Evolutionary conservation across 345 rosid species (phyloP).

Genomic region (Eutrema yunnanense): DNA sequence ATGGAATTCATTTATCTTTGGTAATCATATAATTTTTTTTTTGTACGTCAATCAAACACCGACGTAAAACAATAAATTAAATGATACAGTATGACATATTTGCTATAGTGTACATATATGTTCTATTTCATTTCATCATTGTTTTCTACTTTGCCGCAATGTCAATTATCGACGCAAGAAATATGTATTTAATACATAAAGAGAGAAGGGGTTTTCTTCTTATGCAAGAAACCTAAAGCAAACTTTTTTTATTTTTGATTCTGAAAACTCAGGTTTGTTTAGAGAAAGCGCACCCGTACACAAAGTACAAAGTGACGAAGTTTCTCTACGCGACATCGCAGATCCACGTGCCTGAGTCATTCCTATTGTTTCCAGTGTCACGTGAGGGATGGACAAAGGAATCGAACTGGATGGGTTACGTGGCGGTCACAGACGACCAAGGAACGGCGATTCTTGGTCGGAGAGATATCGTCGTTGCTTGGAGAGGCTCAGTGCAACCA

Average conservation of each 20-base stretch:
- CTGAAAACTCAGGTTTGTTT: slow-evolving; percentile 34
- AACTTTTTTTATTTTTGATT: neutral
- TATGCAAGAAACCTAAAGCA: slow-evolving; percentile 5
- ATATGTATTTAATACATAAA: no score
- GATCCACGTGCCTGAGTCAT: slow-evolving; percentile 57
- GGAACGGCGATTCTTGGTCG: slow-evolving; percentile 58
- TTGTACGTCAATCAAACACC: no score
- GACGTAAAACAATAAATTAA: no score
- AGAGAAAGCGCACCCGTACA: slow-evolving; percentile 47
- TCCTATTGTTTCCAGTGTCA: slow-evolving; percentile 50
- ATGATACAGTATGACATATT: no score
- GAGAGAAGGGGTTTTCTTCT: neutral
- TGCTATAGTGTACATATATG: no score
- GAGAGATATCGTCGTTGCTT: slow-evolving; percentile 76
- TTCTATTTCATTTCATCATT: no score
- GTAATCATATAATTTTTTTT: no score
- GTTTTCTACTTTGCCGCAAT: no score
- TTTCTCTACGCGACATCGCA: slow-evolving; percentile 68
- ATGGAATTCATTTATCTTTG: no score
- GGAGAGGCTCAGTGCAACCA: slow-evolving; percentile 76
- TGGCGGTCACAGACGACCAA: slow-evolving; percentile 76
- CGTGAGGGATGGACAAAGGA: slow-evolving; percentile 85
- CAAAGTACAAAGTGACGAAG: slow-evolving; percentile 58
- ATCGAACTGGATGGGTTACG: slow-evolving; percentile 80
- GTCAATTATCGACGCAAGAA: no score